Evolutionary conservation across 2,329 filamentous ascomycete genomes (phyloP).

Genomic region (Westerdykella aurantiaca): DNA sequence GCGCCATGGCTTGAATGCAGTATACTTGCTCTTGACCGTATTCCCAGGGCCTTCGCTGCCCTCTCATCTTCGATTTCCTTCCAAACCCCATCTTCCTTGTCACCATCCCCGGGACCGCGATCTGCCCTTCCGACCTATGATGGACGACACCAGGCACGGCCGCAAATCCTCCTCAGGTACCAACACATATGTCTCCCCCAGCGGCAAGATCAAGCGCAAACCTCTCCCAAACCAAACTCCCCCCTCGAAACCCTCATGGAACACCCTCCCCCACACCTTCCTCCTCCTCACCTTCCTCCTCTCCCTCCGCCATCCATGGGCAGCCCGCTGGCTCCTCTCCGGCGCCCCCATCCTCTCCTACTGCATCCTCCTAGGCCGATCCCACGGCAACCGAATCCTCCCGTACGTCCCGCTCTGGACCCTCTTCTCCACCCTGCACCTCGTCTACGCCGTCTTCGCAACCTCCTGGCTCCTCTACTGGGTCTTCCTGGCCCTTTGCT

Average conservation of each 20-base stretch:
- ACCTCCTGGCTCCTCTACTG: conserved; percentile 51
- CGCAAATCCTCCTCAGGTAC: neutral
- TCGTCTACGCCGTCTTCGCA: conserved; percentile 43
- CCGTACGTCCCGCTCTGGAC: conserved; percentile 45
- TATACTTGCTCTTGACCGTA: too few species aligned
- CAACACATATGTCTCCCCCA: neutral
- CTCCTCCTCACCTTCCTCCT: conserved; percentile 4
- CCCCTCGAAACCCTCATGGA: neutral
- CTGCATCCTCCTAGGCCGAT: conserved; percentile 33
- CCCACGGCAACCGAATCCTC: conserved; percentile 38
- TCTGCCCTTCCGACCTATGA: too few species aligned
- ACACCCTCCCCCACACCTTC: conserved; percentile 7
- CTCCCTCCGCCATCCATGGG: conserved; percentile 22
- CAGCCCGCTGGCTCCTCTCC: conserved; percentile 38
- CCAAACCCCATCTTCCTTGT: too few species aligned
- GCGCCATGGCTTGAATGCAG: too few species aligned
- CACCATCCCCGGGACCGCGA: too few species aligned
- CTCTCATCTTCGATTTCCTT: too few species aligned
- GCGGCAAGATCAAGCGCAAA: conserved; percentile 9
- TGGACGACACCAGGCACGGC: neutral
- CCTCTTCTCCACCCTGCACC: conserved; percentile 43
- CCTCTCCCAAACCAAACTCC: conserved; percentile 6
- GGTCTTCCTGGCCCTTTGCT: conserved; percentile 40
- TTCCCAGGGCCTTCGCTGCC: too few species aligned
- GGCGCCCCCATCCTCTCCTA: conserved; percentile 38